Evolutionary conservation across 331 rosid genomes (phyloP), one percentile per base, ranked within the genome.

Genomic region (Spiraea crenata): DNA sequence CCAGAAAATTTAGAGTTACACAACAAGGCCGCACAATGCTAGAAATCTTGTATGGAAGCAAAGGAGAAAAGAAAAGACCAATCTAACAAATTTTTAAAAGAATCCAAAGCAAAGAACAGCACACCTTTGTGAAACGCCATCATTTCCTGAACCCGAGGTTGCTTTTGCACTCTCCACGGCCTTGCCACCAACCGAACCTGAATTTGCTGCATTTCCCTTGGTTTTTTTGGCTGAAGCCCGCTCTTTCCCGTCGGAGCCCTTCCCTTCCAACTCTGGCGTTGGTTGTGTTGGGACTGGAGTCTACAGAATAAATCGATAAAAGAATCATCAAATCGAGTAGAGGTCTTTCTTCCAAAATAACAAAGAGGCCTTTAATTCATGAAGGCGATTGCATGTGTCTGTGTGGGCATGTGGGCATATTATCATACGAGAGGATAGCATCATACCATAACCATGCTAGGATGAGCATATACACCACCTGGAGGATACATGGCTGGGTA

Each of bases 401-500:
- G 25, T 51, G 44, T 14, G 34, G 58, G 3, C 49, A 1, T 17
- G n/a, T 1, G 37, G 17, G 35, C 6, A 70, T 34, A 50, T n/a
- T 72, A 44, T 4, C 46, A 70, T 58, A 44, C 25, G 4, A 3
- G 70, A 47, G 65, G 61, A 63, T 54, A 51, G 42, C 64, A 60
- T 42, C 54, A 81, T 87, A 93, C 98, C 84, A 81, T 72, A 20
- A 90, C 83, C 86, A 93, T 89, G 80, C 87, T 84, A 65, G 98
- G 97, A 82, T 93, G 98, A 81, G 92, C 95, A 83, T 88, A 93
- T 62, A 90, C 86, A 77, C 87, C 84, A 42, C 92, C 98, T 0
- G 95, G 93, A 81, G 98, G 97, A 83, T 90, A 93, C 12, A 93
- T 56, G 72, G 98, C 95, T 61, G 92, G 90, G 75, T 90, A 93